A percentile compares a stretch with the other conserved stretches of the same genome.
These are phyloP conservation scores for Pythium volutum DNA, from an alignment of 352 stramenopile genomes.

Conservation along the genomic window DNA sequence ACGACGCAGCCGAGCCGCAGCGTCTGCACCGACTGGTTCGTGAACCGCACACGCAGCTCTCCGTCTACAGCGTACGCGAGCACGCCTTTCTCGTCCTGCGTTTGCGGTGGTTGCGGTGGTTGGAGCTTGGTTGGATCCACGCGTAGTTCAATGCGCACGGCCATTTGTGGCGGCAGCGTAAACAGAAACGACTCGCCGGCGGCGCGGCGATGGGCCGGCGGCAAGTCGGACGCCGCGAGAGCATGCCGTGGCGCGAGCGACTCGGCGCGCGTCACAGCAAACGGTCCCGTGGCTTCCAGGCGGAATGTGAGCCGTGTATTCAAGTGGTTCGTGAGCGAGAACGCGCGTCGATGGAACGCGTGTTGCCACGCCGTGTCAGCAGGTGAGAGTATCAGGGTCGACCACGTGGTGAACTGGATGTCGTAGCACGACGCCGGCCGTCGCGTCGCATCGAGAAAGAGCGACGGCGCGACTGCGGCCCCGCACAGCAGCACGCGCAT, in stretches of 20 bases:
- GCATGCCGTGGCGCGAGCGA: conserved; percentile 62
- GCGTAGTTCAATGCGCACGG: conserved; percentile 63
- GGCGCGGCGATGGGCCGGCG: conserved; percentile 46
- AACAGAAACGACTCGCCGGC: conserved; percentile 73
- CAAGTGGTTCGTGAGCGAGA: conserved; percentile 61
- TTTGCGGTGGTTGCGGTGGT: background rate
- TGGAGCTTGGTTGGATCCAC: conserved; percentile 36
- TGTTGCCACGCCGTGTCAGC: conserved; percentile 27
- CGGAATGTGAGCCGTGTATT: conserved; percentile 65
- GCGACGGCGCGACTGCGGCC: conserved; percentile 57
- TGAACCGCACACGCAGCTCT: conserved; percentile 63
- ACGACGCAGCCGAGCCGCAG: conserved; percentile 48
- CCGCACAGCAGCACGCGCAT: conserved; percentile 57
- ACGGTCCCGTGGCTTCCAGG: conserved; percentile 59
- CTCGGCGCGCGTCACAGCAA: conserved; percentile 54
- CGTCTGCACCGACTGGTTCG: conserved; percentile 59
- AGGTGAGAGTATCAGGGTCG: conserved; percentile 33
- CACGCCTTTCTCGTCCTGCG: background rate
- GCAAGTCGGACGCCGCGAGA: conserved; percentile 51
- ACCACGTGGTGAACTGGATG: conserved; percentile 78
- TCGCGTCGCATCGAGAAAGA: conserved; percentile 51
- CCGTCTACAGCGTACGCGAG: conserved; percentile 28
- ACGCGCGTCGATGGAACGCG: conserved; percentile 44
- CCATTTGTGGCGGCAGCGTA: conserved; percentile 59
- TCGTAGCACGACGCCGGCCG: conserved; percentile 29